These are phyloP conservation scores for Curvularia verruculosa DNA, from an alignment of 2,329 filamentous ascomycete genomes.

Conservation along the genomic window DNA sequence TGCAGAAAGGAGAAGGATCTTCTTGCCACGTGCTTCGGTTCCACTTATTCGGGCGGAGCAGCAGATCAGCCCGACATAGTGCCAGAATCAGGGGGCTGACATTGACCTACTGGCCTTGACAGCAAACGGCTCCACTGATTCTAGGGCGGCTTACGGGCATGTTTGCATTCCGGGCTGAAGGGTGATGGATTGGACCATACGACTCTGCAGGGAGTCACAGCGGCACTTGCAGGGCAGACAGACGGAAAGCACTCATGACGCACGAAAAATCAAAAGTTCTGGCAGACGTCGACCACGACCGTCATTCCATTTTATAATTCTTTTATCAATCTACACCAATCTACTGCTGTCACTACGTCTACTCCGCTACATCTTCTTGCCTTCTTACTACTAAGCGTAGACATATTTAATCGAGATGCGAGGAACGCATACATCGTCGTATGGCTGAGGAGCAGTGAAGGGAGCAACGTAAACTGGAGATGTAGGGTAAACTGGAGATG, in stretches of 20 bases:
- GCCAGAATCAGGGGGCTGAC: no score
- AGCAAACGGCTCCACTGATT: no score
- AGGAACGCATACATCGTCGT: constrained; percentile 25
- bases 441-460: constrained; percentile 24
- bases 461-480: constrained; percentile 29
- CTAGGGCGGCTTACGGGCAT: constrained; percentile 11
- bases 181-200: constrained; percentile 11
- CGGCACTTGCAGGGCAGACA: constrained; percentile 25
- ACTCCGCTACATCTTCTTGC: constrained; percentile 26
- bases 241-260: constrained; percentile 26
- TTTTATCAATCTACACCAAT: constrained; percentile 24
- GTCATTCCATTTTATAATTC: constrained; percentile 23
- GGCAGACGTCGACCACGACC: constrained; percentile 20
- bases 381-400: constrained; percentile 28
- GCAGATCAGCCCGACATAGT: no score
- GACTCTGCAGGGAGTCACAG: constrained; percentile 21
- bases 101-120: no score
- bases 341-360: constrained; percentile 26
- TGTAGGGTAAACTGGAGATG: constrained; percentile 30
- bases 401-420: constrained; percentile 24
- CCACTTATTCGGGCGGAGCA: no score
- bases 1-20: no score
- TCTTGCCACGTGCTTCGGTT: no score
- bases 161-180: constrained; percentile 13
- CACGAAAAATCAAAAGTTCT: constrained; percentile 25